These are phyloP conservation scores for Aegilops longissima DNA, from an alignment of 176 grass and related monocot species.

Conservation along the genomic window DNA sequence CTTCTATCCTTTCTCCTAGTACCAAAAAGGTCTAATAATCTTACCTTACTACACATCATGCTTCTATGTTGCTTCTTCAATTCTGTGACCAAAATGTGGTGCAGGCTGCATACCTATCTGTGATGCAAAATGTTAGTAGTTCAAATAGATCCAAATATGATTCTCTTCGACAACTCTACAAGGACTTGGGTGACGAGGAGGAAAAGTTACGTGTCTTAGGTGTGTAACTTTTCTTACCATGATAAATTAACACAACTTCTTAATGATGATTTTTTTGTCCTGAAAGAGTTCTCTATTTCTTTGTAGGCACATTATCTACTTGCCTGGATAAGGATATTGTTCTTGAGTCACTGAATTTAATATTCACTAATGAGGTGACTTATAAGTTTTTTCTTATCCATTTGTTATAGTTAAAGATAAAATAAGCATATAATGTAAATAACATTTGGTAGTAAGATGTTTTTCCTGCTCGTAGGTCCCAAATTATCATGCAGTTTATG, in stretches of 20 bases:
- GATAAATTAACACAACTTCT: constrained; percentile 15
- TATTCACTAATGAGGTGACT: constrained; percentile 59
- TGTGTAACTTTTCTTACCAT: constrained; percentile 21
- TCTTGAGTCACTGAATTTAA: constrained; percentile 67
- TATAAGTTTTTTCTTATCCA: not conserved
- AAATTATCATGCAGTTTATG: constrained; percentile 56
- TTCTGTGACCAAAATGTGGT: constrained; percentile 22
- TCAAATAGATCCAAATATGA: constrained; percentile 62
- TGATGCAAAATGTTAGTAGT: constrained; percentile 60
- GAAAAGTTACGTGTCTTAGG: constrained; percentile 62
- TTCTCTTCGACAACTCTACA: constrained; percentile 68
- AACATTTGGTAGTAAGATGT: not conserved
- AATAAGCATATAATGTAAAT: not conserved
- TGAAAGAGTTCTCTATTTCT: constrained; percentile 33
- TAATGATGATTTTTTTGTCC: constrained; percentile 11
- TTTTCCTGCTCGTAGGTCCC: constrained; percentile 47
- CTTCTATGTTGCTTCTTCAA: not conserved
- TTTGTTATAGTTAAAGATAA: not conserved
- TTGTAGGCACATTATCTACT: constrained; percentile 41
- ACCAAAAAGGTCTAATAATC: constrained; percentile 60
- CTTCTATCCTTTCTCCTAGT: constrained; percentile 54
- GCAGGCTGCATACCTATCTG: constrained; percentile 72
- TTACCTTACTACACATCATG: constrained; percentile 14
- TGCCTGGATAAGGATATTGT: constrained; percentile 65
- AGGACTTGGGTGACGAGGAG: constrained; percentile 36